Conservation (phyloP, 441 rosid genomes). For the Corymbia calophylla region DNA sequence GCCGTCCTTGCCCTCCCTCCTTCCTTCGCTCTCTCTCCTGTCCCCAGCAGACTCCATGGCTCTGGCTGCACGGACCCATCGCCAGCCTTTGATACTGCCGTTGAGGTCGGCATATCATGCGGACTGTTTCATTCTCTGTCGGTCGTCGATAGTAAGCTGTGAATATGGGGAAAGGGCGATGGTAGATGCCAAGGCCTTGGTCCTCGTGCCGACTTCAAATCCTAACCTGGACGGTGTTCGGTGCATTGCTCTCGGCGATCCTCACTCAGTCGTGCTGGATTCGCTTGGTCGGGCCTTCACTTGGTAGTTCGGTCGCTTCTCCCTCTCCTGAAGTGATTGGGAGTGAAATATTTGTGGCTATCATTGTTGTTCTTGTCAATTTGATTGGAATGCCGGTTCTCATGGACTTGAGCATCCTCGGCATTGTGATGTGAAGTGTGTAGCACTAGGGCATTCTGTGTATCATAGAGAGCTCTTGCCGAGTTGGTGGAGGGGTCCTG, state of each 20-base stretch:
- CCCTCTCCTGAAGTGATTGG: background rate
- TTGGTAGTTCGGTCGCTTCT: slow-evolving; percentile 38
- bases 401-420: background rate
- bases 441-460: slow-evolving; percentile 86
- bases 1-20: slow-evolving; percentile 40
- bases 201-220: slow-evolving; percentile 60
- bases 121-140: no score
- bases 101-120: no score
- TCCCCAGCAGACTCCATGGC: slow-evolving; percentile 37
- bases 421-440: slow-evolving; percentile 36
- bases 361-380: background rate
- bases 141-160: no score
- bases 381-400: background rate
- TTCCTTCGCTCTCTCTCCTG: slow-evolving; percentile 39
- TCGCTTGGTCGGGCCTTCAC: slow-evolving; percentile 61
- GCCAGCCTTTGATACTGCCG: no score
- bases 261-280: slow-evolving; percentile 77
- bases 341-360: background rate
- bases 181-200: slow-evolving; percentile 35
- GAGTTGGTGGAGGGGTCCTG: slow-evolving; percentile 71
- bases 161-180: no score
- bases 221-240: slow-evolving; percentile 48
- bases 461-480: slow-evolving; percentile 82
- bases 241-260: slow-evolving; percentile 63
- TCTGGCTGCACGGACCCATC: no score